These are phyloP conservation scores for Kalanchoe fedtschenkoi DNA, from an alignment of 164 flowering plant genomes.

Conservation along the genomic window DNA sequence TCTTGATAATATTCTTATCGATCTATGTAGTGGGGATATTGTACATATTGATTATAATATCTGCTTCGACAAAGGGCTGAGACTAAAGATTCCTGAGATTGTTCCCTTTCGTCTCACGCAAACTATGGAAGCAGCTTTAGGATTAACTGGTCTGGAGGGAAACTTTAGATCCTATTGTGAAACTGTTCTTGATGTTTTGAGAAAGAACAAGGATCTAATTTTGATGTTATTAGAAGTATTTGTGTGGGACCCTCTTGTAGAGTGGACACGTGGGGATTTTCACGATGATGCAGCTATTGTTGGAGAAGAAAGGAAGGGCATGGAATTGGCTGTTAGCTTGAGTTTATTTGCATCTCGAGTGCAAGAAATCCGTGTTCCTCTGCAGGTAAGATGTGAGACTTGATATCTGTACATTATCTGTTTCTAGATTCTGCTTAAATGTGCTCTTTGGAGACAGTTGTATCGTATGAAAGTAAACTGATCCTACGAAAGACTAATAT, in stretches of 20 bases:
- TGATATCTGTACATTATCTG: background rate
- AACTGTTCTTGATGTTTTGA: slow-evolving; percentile 67
- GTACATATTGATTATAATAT: slow-evolving; percentile 96
- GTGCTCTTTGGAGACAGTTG: background rate
- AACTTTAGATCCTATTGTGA: slow-evolving; percentile 86
- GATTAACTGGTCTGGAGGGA: slow-evolving; percentile 89
- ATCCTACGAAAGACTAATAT: background rate
- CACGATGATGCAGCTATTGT: slow-evolving; percentile 97
- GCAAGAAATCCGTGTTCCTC: slow-evolving; percentile 94
- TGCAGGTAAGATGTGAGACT: slow-evolving; percentile 48
- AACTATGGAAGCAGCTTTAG: slow-evolving; percentile 85
- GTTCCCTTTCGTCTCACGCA: slow-evolving; percentile 98
- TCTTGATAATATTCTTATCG: slow-evolving; percentile 91
- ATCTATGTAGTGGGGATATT: slow-evolving; percentile 78
- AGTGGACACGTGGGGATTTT: slow-evolving; percentile 94
- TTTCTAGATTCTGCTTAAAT: background rate
- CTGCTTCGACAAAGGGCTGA: slow-evolving; percentile 90
- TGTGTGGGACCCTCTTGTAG: slow-evolving; percentile 97
- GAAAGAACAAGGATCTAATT: slow-evolving; percentile 79
- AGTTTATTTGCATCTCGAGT: slow-evolving; percentile 97
- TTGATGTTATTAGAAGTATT: slow-evolving; percentile 89
- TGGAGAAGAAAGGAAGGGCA: slow-evolving; percentile 98
- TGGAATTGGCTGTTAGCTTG: slow-evolving; percentile 98
- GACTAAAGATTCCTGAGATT: slow-evolving; percentile 90
- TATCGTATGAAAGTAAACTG: background rate